phyloP scores from a whole-genome alignment of 805 yeast genomes.

The Zygoascus biomembranicola region DNA sequence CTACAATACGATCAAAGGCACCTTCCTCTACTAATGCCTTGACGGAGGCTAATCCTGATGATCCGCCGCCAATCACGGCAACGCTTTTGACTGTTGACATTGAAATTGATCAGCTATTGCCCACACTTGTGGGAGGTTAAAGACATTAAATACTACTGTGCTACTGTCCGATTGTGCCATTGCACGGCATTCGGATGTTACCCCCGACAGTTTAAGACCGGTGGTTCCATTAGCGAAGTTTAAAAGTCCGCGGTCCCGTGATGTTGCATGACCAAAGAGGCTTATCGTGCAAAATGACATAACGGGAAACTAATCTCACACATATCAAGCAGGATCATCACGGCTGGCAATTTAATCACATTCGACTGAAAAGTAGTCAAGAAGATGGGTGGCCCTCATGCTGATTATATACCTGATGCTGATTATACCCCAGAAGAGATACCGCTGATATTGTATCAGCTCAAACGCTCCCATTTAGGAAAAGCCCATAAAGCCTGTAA shows the following conservation, averaged over 20 bases:
- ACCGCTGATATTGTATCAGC: not conserved
- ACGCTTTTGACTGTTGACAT: slow-evolving; percentile 25
- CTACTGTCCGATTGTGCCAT: not conserved
- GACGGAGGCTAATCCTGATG: slow-evolving; percentile 59
- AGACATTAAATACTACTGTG: too few species aligned
- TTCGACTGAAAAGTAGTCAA: too few species aligned
- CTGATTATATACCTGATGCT: too few species aligned
- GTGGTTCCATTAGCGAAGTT: too few species aligned
- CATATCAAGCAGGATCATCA: not conserved
- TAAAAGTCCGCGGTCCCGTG: not conserved
- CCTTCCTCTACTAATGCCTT: slow-evolving; percentile 50
- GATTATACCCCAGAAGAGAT: not conserved
- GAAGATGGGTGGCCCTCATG: too few species aligned
- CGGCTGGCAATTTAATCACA: too few species aligned
- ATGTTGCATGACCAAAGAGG: not conserved
- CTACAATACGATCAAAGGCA: slow-evolving; percentile 36
- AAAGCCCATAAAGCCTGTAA: not conserved
- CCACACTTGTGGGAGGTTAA: not conserved
- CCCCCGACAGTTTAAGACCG: not conserved
- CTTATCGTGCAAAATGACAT: not conserved
- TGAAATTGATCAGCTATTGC: not conserved
- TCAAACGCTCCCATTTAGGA: not conserved
- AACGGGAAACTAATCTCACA: not conserved
- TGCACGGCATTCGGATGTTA: not conserved
- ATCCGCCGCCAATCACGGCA: slow-evolving; percentile 74